Evolutionary conservation across 2,329 filamentous ascomycete species (phyloP).

Genomic region (Verruconis gallopava): DNA sequence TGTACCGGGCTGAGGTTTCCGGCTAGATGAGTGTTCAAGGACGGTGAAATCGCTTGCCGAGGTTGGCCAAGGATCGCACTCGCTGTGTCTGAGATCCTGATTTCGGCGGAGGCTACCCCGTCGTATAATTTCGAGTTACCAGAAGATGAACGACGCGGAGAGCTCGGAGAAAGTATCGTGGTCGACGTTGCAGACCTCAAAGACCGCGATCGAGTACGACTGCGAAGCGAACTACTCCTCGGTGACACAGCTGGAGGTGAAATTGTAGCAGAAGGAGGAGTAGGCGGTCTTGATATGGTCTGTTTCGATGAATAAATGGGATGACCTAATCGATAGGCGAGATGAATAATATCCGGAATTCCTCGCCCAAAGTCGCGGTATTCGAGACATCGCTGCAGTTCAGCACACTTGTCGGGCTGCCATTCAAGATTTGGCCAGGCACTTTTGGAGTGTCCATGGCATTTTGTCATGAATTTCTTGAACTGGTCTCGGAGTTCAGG

Average conservation of each 20-base stretch:
- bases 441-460: slow-evolving; percentile 6
- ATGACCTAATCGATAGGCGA: slow-evolving; percentile 8
- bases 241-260: neutral
- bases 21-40: neutral
- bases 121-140: neutral
- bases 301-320: neutral
- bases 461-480: slow-evolving; percentile 8
- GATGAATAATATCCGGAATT: neutral
- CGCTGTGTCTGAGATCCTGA: neutral
- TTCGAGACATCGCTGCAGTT: slow-evolving; percentile 8
- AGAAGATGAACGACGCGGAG: neutral
- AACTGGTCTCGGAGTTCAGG: slow-evolving; percentile 7
- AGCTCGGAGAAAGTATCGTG: neutral
- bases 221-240: neutral
- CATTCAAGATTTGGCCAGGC: slow-evolving; percentile 6
- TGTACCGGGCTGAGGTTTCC: neutral
- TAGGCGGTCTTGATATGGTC: slow-evolving; percentile 5
- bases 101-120: neutral
- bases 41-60: neutral
- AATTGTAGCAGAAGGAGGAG: neutral
- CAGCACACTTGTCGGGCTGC: slow-evolving; percentile 3
- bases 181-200: neutral
- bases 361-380: slow-evolving; percentile 8
- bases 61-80: neutral
- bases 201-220: neutral